Percentiles rank a stretch among this genome's conserved stretches.
phyloP scores from a whole-genome alignment of 345 rosid genomes.

The Citrus australasica region DNA sequence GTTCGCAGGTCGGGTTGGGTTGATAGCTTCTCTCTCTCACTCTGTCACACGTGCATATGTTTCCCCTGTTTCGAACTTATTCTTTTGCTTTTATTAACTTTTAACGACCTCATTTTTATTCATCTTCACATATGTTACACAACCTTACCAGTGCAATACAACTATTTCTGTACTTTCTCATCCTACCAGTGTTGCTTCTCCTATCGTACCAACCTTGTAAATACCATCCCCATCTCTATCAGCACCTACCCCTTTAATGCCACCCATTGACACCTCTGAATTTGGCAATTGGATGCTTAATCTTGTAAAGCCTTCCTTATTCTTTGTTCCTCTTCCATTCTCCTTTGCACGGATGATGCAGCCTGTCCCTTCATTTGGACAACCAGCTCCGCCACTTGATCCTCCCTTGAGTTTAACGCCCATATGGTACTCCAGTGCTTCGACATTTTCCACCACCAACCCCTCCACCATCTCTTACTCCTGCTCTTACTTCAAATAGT shows the following conservation, averaged over 20 bases:
- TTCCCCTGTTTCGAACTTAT: too few species aligned
- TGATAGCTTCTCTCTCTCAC: too few species aligned
- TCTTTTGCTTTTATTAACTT: too few species aligned
- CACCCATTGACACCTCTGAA: constrained; percentile 49
- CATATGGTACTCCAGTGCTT: constrained; percentile 77
- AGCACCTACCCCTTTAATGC: constrained; percentile 46
- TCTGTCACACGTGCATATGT: too few species aligned
- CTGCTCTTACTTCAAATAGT: constrained; percentile 35
- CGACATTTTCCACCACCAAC: constrained; percentile 96
- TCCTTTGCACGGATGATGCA: constrained; percentile 19
- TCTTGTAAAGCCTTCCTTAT: constrained; percentile 74
- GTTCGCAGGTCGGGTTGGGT: too few species aligned
- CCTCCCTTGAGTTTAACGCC: constrained; percentile 46
- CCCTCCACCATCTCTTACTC: constrained; percentile 83
- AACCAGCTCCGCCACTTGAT: constrained; percentile 58
- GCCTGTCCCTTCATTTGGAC: constrained; percentile 46
- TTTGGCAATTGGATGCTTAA: constrained; percentile 33
- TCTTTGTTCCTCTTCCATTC: constrained; percentile 52
- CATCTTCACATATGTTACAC: neutral
- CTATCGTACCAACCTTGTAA: constrained; percentile 44
- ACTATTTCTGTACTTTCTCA: constrained; percentile 42
- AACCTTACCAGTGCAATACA: constrained; percentile 44
- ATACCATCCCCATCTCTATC: constrained; percentile 40
- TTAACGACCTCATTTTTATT: too few species aligned
- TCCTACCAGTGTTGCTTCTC: constrained; percentile 31